Conservation (phyloP, 768 basidiomycete genomes). For the Boletus sensibilis region DNA sequence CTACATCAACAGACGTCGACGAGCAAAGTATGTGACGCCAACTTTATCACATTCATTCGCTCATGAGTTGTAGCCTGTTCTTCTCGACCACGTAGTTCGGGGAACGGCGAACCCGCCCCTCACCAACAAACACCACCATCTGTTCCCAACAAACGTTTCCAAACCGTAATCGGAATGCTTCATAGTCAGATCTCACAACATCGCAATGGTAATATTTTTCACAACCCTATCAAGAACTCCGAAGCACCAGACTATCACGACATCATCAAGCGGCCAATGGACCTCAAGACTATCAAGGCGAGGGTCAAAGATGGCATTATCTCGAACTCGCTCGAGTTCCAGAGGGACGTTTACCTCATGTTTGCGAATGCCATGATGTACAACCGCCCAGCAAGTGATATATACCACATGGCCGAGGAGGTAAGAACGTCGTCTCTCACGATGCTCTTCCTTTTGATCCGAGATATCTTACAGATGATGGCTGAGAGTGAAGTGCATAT, state of each 20-base stretch:
- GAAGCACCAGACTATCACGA: slow-evolving; percentile 92
- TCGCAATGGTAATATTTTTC: slow-evolving; percentile 86
- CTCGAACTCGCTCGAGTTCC: slow-evolving; percentile 79
- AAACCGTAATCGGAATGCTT: slow-evolving; percentile 77
- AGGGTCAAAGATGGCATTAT: slow-evolving; percentile 83
- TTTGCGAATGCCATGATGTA: slow-evolving; percentile 99
- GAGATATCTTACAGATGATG: slow-evolving; percentile 58
- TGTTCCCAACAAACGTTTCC: slow-evolving; percentile 64
- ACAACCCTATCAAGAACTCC: slow-evolving; percentile 81
- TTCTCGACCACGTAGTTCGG: slow-evolving; percentile 19
- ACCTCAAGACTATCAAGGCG: slow-evolving; percentile 89
- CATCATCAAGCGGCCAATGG: slow-evolving; percentile 93
- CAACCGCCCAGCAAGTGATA: slow-evolving; percentile 81
- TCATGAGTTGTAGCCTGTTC: slow-evolving; percentile 12
- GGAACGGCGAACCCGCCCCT: slow-evolving; percentile 16
- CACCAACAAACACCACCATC: slow-evolving; percentile 22
- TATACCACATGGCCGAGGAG: slow-evolving; percentile 90
- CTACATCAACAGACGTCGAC: slow-evolving; percentile 23
- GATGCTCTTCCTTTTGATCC: not conserved
- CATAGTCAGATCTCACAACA: slow-evolving; percentile 82
- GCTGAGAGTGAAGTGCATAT: slow-evolving; percentile 66
- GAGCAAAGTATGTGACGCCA: slow-evolving; percentile 43
- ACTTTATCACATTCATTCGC: not conserved
- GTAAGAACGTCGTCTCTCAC: slow-evolving; percentile 45
- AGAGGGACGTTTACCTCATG: slow-evolving; percentile 89